Percentiles rank a stretch among this genome's conserved stretches.
Evolutionary conservation across 108 stramenopile genomes (phyloP).

Genomic region (Discostella stelligeroides): DNA sequence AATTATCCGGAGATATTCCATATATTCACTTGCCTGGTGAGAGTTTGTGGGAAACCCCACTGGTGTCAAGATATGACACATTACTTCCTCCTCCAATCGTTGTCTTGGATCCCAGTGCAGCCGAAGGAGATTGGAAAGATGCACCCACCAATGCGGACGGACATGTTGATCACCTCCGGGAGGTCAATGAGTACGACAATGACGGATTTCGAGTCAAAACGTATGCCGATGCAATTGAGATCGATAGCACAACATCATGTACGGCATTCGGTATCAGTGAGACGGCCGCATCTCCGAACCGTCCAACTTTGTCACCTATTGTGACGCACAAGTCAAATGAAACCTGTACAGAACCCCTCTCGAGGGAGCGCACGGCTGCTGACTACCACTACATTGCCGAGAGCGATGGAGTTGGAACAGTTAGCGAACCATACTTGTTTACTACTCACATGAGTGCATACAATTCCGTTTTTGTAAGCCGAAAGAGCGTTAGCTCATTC

Average conservation of each 20-base stretch:
- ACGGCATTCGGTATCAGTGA: slow-evolving; percentile 42
- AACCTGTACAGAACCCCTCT: slow-evolving; percentile 31
- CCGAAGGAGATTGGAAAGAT: slow-evolving; percentile 42
- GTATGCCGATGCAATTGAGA: slow-evolving; percentile 27
- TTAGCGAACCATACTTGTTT: slow-evolving; percentile 41
- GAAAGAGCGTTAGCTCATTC: slow-evolving; percentile 41
- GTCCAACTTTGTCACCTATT: slow-evolving; percentile 16
- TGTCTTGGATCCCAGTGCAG: slow-evolving; percentile 38
- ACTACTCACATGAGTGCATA: slow-evolving; percentile 47
- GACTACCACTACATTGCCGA: slow-evolving; percentile 57
- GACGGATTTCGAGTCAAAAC: slow-evolving; percentile 41
- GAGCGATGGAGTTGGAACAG: slow-evolving; percentile 43
- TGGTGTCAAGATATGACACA: slow-evolving; percentile 39
- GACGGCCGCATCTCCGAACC: slow-evolving; percentile 29
- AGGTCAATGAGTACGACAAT: slow-evolving; percentile 23
- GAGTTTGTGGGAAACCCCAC: slow-evolving; percentile 30
- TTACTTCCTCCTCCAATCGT: slow-evolving; percentile 36
- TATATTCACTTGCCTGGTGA: slow-evolving; percentile 28
- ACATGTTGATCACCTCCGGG: slow-evolving; percentile 22
- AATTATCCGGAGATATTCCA: slow-evolving; percentile 33
- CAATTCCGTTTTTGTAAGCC: slow-evolving; percentile 24
- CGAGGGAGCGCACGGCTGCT: slow-evolving; percentile 31
- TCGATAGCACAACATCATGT: slow-evolving; percentile 35
- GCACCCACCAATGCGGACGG: slow-evolving; percentile 17
- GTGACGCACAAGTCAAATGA: slow-evolving; percentile 31